Base-by-base conservation (phyloP, 2,329 filamentous ascomycete genomes). In the Endothia cerciana region DNA sequence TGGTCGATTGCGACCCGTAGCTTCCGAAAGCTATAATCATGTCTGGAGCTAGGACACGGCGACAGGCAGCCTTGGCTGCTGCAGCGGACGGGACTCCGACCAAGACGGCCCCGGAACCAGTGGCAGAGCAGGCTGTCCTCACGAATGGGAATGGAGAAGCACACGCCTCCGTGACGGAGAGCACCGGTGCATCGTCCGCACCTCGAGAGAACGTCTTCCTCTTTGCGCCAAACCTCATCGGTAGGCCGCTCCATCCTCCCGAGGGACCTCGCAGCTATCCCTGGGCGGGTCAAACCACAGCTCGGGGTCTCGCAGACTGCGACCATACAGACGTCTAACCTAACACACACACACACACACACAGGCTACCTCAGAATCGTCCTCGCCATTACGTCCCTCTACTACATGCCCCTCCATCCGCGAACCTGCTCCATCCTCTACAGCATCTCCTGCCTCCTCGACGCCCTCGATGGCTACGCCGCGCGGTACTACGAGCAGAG, bases 361-460 rank as follows among this genome's bases (percentile, higher is more conserved):
- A 13, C 70, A 93, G 91, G 91, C 71, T 94, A 94, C 78, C 84
- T 81, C 65, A 89, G 92, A 73, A 90, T 95, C 74, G 81, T 94
- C 70, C 86, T 94, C 71, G 93, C 94, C 72, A 82, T 97, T 73
- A 92, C 91, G 58, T 97, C 95, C 36, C 89, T 99, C 71, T 97
- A 98, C 83, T 99, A 97, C 83, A 99, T 99, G 95, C 94, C 95
- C 61, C 87, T 98, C 63, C 95, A 99, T 78, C 94, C 94, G n/a
- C 91, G 94, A 73, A 97, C 94, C 45, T 98, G 94, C 81, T 94
- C 92, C 66, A 79, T 94, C 60, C 87, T 96, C 63, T 99, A 99
- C 84, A 94, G 90, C 76, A 82, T 99, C 66, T 98, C 94, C 33
- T 98, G 95, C 77, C 87, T 98, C 55, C 90, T 99, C 70, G 95